Percentiles rank a stretch among this genome's conserved stretches.
Evolutionary conservation across 2,329 filamentous ascomycete genomes (phyloP).

Genomic region (Cladosporium sp.): DNA sequence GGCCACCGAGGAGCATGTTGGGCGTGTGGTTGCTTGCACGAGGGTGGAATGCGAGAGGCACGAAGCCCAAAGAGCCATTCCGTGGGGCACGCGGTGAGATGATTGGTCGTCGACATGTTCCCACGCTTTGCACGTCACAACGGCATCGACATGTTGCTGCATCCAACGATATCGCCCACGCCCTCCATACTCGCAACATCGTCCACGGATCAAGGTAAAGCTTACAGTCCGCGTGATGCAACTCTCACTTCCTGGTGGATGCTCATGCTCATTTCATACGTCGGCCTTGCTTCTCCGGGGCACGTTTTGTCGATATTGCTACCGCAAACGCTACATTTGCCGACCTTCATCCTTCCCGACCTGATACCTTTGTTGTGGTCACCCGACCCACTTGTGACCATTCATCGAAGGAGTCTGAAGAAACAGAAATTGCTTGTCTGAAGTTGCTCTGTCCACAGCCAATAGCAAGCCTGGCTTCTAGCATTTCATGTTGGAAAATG

Average conservation of each 20-base stretch:
- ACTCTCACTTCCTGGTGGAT: neutral
- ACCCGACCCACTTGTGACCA: no score
- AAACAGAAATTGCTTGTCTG: no score
- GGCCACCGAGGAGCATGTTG: neutral
- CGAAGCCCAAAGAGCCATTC: neutral
- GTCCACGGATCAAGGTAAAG: neutral
- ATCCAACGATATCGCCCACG: neutral
- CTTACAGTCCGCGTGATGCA: neutral
- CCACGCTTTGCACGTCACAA: neutral
- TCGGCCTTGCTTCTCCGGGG: no score
- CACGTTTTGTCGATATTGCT: no score
- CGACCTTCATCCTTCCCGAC: no score
- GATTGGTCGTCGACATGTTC: constrained; percentile 7
- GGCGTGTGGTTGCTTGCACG: constrained; percentile 9
- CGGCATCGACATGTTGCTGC: neutral
- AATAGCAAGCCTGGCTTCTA: no score
- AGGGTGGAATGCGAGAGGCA: constrained; percentile 6
- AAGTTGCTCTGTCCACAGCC: no score
- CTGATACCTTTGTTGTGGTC: no score
- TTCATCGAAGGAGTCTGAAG: no score
- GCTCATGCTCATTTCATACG: no score
- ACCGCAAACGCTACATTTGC: no score
- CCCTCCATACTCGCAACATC: neutral
- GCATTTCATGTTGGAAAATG: no score
- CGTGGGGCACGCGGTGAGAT: constrained; percentile 7